A percentile compares a stretch with the other conserved stretches of the same genome.
phyloP scores from a whole-genome alignment of 176 grass and related monocot genomes.

The Rhynchospora tenuis region DNA sequence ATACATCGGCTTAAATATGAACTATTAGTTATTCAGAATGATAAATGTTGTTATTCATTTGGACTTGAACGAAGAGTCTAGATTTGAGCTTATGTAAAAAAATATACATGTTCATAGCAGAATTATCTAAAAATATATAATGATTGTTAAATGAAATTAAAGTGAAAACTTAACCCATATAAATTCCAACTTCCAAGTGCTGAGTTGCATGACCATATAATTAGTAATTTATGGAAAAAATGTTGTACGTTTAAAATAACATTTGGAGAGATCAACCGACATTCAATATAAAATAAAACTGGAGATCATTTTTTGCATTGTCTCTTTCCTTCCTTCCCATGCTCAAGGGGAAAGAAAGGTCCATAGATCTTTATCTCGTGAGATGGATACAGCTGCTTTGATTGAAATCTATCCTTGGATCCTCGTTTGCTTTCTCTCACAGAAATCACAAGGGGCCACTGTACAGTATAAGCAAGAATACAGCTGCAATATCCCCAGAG shows the following conservation, averaged over 20 bases:
- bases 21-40: too few relatives aligned
- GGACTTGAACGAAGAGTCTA: too few relatives aligned
- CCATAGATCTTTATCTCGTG: background rate
- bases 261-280: background rate
- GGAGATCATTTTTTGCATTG: background rate
- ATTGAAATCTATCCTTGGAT: background rate
- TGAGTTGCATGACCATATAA: background rate
- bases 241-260: background rate
- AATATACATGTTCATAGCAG: too few relatives aligned
- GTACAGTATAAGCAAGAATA: background rate
- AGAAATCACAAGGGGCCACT: background rate
- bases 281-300: background rate
- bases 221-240: background rate
- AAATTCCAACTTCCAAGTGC: background rate
- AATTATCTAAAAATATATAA: too few relatives aligned
- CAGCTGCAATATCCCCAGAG: background rate
- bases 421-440: background rate
- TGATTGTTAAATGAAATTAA: too few relatives aligned
- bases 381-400: conserved; percentile 26
- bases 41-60: too few relatives aligned
- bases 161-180: too few relatives aligned
- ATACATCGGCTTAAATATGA: too few relatives aligned
- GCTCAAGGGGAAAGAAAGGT: background rate
- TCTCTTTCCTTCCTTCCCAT: background rate
- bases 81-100: too few relatives aligned